Base-by-base conservation (phyloP, 768 basidiomycete genomes). In the Candolleomyces efflorescens region DNA sequence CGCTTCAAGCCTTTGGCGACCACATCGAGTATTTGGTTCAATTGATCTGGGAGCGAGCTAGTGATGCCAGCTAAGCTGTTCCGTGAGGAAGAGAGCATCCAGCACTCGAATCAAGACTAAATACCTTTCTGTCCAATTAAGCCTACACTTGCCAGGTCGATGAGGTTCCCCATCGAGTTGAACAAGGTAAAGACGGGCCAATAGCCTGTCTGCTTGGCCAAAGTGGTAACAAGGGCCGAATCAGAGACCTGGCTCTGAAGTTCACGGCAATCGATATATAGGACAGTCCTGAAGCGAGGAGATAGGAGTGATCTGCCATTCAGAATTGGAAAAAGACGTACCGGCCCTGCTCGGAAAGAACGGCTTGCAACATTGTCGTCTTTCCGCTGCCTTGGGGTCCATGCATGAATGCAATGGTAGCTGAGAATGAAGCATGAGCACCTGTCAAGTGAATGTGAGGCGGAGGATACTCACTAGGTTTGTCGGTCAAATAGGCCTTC, bases 81-180 rank as follows among this genome's bases (percentile, higher is more conserved):
- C 22, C 46, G 39, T 22, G 10, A 55, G 37, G 17, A 36, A 10
- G 17, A 26, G 26, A 15, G 26, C n/a, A 24, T 55, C n/a, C 9
- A 17, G 39, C 2, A 24, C 9, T 15, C 5, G n/a, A 15, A 6
- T 13, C 43, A 36, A 38, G n/a, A 24, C 51, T 44, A 50, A 71
- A 5, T 54, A 89, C 92, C 83, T 75, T 98, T 98, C 67, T 97
- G 93, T 2, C 97, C 97, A 63, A 97, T 97, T n/a, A 98, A 66
- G 1, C 95, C 95, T 44, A 94, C 82, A 58, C 87, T 88, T 1
- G 92, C 94, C n/a, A 98, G 79, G 68, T 98, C 96, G 60, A 98
- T 83, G 56, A 98, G 72, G 60, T 83, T 88, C 64, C 82, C 90
- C 67, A 92, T 71, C 0, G 90, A 92, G 64, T 87, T 86, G 50